phyloP scores from a whole-genome alignment of 2,329 filamentous ascomycete species.

The Periglandula ipomoeae region DNA sequence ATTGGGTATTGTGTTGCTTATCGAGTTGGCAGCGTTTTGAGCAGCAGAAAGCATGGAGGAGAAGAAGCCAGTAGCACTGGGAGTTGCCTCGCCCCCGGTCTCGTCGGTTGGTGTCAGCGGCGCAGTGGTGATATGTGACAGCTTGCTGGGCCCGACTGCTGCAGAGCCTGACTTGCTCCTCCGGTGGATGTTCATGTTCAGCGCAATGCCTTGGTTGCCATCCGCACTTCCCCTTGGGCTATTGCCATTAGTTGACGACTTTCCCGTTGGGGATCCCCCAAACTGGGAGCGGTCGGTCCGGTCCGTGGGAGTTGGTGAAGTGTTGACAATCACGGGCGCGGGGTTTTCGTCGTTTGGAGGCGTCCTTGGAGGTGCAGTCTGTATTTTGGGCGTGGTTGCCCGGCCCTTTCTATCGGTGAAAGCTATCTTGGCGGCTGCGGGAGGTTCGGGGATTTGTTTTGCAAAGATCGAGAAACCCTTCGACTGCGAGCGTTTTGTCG shows the following conservation, averaged over 20 bases:
- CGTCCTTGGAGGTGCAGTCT: conserved; percentile 32
- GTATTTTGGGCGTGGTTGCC: conserved; percentile 18
- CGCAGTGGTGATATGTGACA: conserved; percentile 65
- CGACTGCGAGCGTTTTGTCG: not conserved
- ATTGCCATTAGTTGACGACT: conserved; percentile 18
- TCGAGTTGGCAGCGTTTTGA: conserved; percentile 75
- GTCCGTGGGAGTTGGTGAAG: conserved; percentile 56
- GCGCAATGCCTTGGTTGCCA: conserved; percentile 51
- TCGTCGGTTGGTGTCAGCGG: conserved; percentile 73
- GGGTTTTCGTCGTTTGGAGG: conserved; percentile 35
- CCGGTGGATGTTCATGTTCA: conserved; percentile 64
- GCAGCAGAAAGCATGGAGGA: conserved; percentile 87
- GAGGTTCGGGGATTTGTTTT: conserved; percentile 18
- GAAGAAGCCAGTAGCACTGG: conserved; percentile 69
- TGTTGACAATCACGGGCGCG: conserved; percentile 53
- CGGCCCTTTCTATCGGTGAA: conserved; percentile 19
- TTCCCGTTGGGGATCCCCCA: conserved; percentile 20
- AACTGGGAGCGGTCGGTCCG: conserved; percentile 12
- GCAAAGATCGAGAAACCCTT: not conserved
- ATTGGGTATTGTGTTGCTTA: conserved; percentile 67
- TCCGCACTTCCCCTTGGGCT: conserved; percentile 26
- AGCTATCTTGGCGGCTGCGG: conserved; percentile 20
- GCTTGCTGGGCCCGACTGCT: conserved; percentile 67
- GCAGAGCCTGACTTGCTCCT: conserved; percentile 44
- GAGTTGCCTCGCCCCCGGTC: conserved; percentile 44